These are phyloP conservation scores for Populus deltoides DNA, from an alignment of 345 rosid species.

Conservation along the genomic window DNA sequence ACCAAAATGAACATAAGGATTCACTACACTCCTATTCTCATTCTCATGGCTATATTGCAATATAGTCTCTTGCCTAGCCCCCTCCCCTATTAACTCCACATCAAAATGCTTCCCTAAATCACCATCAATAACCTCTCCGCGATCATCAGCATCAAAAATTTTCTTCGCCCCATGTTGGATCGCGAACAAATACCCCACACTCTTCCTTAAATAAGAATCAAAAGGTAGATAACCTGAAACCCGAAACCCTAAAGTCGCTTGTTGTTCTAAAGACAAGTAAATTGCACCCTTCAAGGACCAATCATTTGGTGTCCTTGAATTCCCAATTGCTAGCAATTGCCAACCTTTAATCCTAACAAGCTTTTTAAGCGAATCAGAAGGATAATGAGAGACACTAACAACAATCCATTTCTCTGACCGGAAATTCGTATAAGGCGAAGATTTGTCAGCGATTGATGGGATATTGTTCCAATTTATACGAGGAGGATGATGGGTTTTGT, in stretches of 20 bases:
- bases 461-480: slow-evolving; percentile 71
- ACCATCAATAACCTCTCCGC: slow-evolving; percentile 78
- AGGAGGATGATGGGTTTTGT: slow-evolving; percentile 52
- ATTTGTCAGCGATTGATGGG: slow-evolving; percentile 43
- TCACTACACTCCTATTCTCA: slow-evolving; percentile 69
- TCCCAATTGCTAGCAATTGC: slow-evolving; percentile 90
- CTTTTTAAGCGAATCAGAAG: slow-evolving; percentile 58
- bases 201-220: slow-evolving; percentile 82
- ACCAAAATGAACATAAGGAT: slow-evolving; percentile 93
- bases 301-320: slow-evolving; percentile 74
- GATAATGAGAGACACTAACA: slow-evolving; percentile 73
- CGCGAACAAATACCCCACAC: slow-evolving; percentile 87
- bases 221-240: slow-evolving; percentile 80
- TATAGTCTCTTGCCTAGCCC: slow-evolving; percentile 72
- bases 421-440: slow-evolving; percentile 67
- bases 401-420: slow-evolving; percentile 84
- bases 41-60: slow-evolving; percentile 91
- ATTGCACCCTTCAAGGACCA: slow-evolving; percentile 91
- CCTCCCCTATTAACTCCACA: slow-evolving; percentile 79
- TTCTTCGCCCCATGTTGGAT: slow-evolving; percentile 95
- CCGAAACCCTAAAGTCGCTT: slow-evolving; percentile 72
- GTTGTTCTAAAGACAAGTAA: slow-evolving; percentile 78
- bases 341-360: slow-evolving; percentile 79
- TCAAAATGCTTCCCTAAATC: slow-evolving; percentile 90
- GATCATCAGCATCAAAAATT: slow-evolving; percentile 91